A percentile compares a stretch with the other conserved stretches of the same genome.
Conservation (phyloP, 2,329 filamentous ascomycete genomes). For the Microcyclosporella mali region DNA sequence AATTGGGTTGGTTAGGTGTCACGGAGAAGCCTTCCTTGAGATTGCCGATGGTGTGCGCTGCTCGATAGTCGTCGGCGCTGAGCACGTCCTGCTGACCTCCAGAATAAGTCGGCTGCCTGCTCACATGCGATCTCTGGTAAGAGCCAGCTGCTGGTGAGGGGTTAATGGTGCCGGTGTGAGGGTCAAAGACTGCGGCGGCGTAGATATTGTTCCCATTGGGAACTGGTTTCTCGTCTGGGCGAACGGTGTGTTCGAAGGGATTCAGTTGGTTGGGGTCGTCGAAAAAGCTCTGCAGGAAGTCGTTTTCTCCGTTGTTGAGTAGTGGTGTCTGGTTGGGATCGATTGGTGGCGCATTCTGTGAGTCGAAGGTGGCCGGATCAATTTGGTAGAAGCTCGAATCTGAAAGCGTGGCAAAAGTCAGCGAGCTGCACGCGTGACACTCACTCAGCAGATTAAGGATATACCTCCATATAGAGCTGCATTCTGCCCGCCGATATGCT, state of each 20-base stretch:
- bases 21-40: conserved; percentile 1
- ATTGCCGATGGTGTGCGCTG: conserved; percentile 3
- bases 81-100: not conserved
- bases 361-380: no score
- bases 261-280: conserved; percentile 5
- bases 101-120: not conserved
- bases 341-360: not conserved
- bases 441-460: no score
- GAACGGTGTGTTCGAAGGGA: not conserved
- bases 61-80: conserved; percentile 5
- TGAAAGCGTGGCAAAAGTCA: no score
- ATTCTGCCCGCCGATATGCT: no score
- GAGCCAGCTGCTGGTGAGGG: not conserved
- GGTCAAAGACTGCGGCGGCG: not conserved
- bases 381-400: no score
- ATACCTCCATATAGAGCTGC: no score
- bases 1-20: not conserved
- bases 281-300: conserved; percentile 7
- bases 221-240: not conserved
- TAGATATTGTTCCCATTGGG: not conserved
- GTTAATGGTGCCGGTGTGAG: not conserved
- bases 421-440: no score
- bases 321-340: conserved; percentile 1
- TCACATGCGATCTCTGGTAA: not conserved
- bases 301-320: conserved; percentile 4